Base-by-base conservation (phyloP, 2,329 filamentous ascomycete genomes). In the Aspergillus unguis region DNA sequence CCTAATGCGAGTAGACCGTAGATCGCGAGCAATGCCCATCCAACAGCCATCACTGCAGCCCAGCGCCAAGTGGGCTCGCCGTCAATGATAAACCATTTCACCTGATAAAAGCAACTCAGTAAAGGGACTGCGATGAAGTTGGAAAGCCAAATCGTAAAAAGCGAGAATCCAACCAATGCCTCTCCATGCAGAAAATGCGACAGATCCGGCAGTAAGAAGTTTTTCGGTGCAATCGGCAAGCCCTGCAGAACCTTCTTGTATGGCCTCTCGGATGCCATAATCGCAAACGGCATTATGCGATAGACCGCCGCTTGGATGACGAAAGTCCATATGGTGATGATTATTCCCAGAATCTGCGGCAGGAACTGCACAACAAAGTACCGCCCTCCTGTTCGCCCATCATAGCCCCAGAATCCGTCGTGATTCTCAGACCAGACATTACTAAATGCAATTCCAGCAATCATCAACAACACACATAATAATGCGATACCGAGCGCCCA, bases 301-400 rank as follows among this genome's bases (percentile, higher is more conserved):
- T 87, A 84, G n/a, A 91, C 80, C 3, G 91, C 84, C 1, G 81
- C 79, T 60, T 90, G 81, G 36, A 96, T 77, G 59, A 85, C 82
- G 62, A 95, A 86, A 1, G 89, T 80, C 77, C 89, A 95, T 5
- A 96, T 69, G 42, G 94, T 77, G 33, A 95, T 73, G 9, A 86
- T 59, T 23, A 84, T 84, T 0, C 85, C 89, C 10, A 95, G 66
- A 0, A 95, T 75, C 52, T 91, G 90, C 2, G 92, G 92, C 1
- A 96, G 74, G 58, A 95, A 89, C 56, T 90, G 83, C 69, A 95
- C 94, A 43, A 95, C 71, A 68, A 96, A 96, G 71, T 95, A 96
- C 58, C 85, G 80, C 6, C 79, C 80, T 45, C 86, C 86, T 55
- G 88, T 87, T 52, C 90, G 86, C 29, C 79, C 80, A 32, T 76